Evolutionary conservation across 164 flowering plant species (phyloP).

Genomic region (Buxus sempervirens): DNA sequence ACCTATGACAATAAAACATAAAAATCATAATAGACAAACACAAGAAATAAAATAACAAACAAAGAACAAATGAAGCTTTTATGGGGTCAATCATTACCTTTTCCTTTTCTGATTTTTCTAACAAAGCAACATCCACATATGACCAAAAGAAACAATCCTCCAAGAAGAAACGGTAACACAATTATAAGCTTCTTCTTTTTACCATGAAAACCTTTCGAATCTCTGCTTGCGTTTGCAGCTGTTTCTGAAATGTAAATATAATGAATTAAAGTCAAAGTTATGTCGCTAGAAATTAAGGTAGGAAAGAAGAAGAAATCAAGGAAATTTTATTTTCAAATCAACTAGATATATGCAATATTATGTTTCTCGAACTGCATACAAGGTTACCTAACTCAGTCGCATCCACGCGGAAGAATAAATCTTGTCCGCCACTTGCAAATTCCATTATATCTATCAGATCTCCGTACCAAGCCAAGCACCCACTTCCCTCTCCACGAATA

Average conservation of each 20-base stretch:
- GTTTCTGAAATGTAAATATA: too few relatives aligned
- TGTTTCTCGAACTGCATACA: too few relatives aligned
- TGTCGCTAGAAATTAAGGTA: not conserved
- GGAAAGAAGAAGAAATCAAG: not conserved
- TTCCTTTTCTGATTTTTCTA: not conserved
- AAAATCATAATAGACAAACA: too few relatives aligned
- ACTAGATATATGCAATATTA: too few relatives aligned
- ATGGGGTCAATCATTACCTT: not conserved
- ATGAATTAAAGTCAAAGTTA: not conserved
- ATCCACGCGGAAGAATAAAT: constrained; percentile 26
- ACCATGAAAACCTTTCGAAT: not conserved
- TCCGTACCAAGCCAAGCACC: constrained; percentile 31
- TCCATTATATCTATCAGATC: constrained; percentile 21
- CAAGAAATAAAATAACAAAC: too few relatives aligned
- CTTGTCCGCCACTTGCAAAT: constrained; percentile 21
- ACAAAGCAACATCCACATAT: not conserved
- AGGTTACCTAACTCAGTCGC: constrained; percentile 25
- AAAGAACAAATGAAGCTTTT: not conserved
- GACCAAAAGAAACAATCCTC: not conserved
- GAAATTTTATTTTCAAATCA: too few relatives aligned
- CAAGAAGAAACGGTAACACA: not conserved
- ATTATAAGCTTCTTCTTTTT: not conserved
- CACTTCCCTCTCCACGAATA: constrained; percentile 18
- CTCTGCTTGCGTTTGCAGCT: constrained; percentile 9
- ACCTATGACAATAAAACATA: too few relatives aligned